A percentile compares a stretch with the other conserved stretches of the same genome.
phyloP scores from a whole-genome alignment of 306 rosid genomes.

The Ceratonia siliqua region DNA sequence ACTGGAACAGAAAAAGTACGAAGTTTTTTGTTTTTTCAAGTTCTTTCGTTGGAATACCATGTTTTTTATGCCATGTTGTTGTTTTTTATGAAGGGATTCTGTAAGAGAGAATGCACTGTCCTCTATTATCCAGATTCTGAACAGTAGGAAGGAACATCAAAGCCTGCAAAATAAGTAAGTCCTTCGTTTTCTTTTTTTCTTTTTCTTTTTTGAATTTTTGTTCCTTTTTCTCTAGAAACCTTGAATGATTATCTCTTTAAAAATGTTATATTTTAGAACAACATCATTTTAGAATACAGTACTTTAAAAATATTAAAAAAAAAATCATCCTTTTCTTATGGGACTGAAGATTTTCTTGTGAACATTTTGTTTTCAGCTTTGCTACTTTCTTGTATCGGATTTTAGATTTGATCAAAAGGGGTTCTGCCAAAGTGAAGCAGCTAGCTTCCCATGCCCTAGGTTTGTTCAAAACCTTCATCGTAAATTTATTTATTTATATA shows the following conservation, averaged over 20 bases:
- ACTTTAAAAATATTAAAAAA: too few species aligned
- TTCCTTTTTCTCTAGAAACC: background rate
- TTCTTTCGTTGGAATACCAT: background rate
- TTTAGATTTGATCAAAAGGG: constrained; percentile 27
- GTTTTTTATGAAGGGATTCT: constrained; percentile 26
- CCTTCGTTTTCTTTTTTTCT: background rate
- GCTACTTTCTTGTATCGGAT: constrained; percentile 29
- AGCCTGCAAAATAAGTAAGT: constrained; percentile 35
- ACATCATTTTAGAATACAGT: too few species aligned
- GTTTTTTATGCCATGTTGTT: background rate
- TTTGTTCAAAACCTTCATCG: constrained; percentile 8
- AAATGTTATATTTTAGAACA: too few species aligned
- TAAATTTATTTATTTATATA: background rate
- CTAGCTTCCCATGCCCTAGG: constrained; percentile 36
- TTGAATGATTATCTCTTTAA: background rate
- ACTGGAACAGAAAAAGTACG: background rate
- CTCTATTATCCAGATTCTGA: constrained; percentile 11
- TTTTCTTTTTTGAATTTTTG: background rate
- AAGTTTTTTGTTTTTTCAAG: background rate
- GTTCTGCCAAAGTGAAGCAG: constrained; percentile 36
- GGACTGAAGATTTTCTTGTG: background rate
- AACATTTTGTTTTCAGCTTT: constrained; percentile 24
- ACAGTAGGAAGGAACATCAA: background rate
- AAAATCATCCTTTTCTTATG: too few species aligned
- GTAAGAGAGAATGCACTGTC: constrained; percentile 35